phyloP scores from a whole-genome alignment of 306 rosid species.

The Cucumis hystrix region DNA sequence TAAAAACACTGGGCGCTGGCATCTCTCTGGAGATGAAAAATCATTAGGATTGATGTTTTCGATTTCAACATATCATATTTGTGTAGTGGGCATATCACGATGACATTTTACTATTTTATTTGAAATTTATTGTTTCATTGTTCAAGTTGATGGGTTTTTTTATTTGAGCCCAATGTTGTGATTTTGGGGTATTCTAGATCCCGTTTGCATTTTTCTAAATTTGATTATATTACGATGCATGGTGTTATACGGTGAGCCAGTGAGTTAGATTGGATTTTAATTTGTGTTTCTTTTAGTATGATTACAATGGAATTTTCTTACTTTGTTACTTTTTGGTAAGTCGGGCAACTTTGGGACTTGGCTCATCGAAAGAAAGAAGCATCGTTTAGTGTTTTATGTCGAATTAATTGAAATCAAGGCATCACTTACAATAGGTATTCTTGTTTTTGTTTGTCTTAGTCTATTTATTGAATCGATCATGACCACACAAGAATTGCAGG shows the following conservation, averaged over 20 bases:
- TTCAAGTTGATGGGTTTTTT: not conserved
- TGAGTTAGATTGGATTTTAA: not conserved
- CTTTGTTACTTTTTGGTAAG: not conserved
- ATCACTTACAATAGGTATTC: too few relatives aligned
- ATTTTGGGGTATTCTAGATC: not conserved
- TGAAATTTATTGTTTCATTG: not conserved
- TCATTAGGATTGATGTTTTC: not conserved
- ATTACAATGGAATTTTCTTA: not conserved
- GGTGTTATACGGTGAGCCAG: not conserved
- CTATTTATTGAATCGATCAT: too few relatives aligned
- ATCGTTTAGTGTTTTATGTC: constrained; percentile 41
- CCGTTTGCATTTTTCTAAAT: not conserved
- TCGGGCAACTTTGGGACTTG: constrained; percentile 86
- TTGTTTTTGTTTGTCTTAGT: too few relatives aligned
- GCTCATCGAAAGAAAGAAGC: constrained; percentile 46
- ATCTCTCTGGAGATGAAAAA: not conserved
- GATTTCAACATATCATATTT: not conserved
- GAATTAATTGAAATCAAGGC: too few relatives aligned
- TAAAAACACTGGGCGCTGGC: not conserved
- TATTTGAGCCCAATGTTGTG: not conserved
- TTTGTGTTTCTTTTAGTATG: not conserved
- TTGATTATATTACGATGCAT: not conserved
- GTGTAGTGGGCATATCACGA: not conserved
- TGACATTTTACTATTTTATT: not conserved
- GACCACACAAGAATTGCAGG: not conserved